Conservation (phyloP, 2,329 filamentous ascomycete species). For the Penicillium sp. region DNA sequence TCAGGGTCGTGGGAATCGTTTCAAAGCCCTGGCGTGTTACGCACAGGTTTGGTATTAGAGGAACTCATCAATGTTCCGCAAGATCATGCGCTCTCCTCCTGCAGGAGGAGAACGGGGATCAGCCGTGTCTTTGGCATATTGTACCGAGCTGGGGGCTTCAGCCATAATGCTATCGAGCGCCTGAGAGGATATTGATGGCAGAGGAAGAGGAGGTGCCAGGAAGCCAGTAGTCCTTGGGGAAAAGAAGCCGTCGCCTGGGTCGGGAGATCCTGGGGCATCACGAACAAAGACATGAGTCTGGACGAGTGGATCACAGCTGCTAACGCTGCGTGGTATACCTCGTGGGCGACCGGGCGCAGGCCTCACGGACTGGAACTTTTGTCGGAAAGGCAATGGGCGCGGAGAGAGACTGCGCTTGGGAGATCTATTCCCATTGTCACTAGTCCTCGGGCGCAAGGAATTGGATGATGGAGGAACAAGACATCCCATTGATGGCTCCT, state of each 20-base stretch:
- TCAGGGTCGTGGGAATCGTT: conserved; percentile 36
- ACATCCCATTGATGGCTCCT: conserved; percentile 27
- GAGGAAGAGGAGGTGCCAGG: conserved; percentile 38
- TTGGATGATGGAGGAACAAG: conserved; percentile 29
- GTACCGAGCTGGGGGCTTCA: conserved; percentile 15
- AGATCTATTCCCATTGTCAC: conserved; percentile 27
- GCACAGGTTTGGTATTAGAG: conserved; percentile 33
- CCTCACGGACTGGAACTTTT: conserved; percentile 35
- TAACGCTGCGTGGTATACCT: conserved; percentile 23
- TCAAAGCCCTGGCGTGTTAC: conserved; percentile 11
- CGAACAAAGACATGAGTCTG: conserved; percentile 42
- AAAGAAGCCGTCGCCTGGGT: conserved; percentile 40
- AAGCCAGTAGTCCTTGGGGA: conserved; percentile 50
- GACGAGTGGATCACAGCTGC: conserved; percentile 30
- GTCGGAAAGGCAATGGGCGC: conserved; percentile 41
- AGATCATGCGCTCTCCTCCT: conserved; percentile 42
- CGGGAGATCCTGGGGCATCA: conserved; percentile 31
- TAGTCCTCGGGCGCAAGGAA: conserved; percentile 28
- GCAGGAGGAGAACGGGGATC: conserved; percentile 46
- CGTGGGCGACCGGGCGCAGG: conserved; percentile 19
- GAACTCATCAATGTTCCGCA: conserved; percentile 50
- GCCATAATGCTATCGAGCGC: conserved; percentile 35
- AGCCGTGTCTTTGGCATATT: conserved; percentile 25
- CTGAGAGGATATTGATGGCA: conserved; percentile 37
- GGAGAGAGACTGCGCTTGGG: conserved; percentile 38